phyloP scores from a whole-genome alignment of 2,329 filamentous ascomycete genomes.

The Diaporthe destruens region DNA sequence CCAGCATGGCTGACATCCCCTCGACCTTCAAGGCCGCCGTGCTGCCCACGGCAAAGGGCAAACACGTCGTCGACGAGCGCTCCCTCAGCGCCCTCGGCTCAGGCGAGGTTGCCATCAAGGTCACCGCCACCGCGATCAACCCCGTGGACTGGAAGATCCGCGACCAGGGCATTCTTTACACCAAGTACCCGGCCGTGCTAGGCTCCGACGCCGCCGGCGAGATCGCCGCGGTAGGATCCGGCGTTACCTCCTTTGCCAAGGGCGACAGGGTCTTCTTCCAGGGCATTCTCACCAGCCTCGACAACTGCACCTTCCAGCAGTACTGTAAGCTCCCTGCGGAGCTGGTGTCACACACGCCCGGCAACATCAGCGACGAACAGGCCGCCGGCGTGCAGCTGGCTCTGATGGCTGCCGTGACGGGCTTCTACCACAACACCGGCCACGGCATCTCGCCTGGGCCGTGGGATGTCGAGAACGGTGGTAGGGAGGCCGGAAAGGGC shows the following conservation, averaged over 20 bases:
- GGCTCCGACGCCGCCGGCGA: constrained; percentile 52
- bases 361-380: constrained; percentile 49
- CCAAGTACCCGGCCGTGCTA: constrained; percentile 50
- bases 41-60: constrained; percentile 35
- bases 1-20: constrained; percentile 25
- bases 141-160: constrained; percentile 53
- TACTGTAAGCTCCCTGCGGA: constrained; percentile 52
- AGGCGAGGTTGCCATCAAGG: constrained; percentile 44
- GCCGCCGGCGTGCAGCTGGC: constrained; percentile 47
- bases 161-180: constrained; percentile 44
- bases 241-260: constrained; percentile 46
- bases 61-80: constrained; percentile 35
- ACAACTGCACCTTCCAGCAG: constrained; percentile 53
- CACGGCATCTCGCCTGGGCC: constrained; percentile 47
- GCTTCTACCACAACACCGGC: constrained; percentile 44
- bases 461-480: constrained; percentile 45
- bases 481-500: constrained; percentile 54
- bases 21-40: constrained; percentile 39
- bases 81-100: constrained; percentile 43
- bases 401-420: constrained; percentile 44
- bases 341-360: constrained; percentile 50
- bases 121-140: constrained; percentile 51
- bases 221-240: constrained; percentile 50
- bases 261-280: constrained; percentile 56
- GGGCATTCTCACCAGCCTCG: constrained; percentile 49